Conservation (phyloP, 495 filamentous ascomycete species). For the Trichocladium antarcticum region DNA sequence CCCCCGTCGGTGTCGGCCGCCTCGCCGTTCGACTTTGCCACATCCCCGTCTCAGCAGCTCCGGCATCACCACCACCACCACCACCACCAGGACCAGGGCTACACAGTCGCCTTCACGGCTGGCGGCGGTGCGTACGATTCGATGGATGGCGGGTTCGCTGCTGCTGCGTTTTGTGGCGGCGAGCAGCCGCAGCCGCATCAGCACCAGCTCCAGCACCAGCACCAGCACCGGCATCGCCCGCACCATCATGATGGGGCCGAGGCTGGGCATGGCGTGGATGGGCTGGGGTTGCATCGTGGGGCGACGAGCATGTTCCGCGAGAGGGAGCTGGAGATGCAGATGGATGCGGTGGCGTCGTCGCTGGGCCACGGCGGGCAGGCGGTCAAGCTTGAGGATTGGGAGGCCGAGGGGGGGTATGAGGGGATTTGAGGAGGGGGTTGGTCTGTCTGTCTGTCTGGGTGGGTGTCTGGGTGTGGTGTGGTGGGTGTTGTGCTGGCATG, state of each 20-base stretch:
- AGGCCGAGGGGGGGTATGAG: constrained; percentile 7
- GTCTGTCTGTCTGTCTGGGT: background rate
- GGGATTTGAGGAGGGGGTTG: background rate
- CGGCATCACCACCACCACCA: constrained; percentile 1
- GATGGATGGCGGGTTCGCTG: background rate
- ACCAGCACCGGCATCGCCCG: background rate
- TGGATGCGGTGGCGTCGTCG: background rate
- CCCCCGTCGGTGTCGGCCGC: constrained; percentile 14
- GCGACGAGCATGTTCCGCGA: constrained; percentile 2
- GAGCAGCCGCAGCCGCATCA: constrained; percentile 5
- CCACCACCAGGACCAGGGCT: background rate
- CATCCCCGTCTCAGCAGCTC: background rate
- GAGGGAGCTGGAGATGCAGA: constrained; percentile 4
- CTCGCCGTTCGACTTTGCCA: constrained; percentile 2
- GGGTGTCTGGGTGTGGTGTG: background rate
- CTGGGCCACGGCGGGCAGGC: background rate
- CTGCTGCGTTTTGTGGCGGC: background rate
- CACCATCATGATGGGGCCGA: too few species aligned
- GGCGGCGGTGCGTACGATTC: background rate
- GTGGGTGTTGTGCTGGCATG: background rate
- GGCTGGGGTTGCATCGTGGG: too few species aligned
- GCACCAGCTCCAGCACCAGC: constrained; percentile 7
- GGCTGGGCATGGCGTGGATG: too few species aligned
- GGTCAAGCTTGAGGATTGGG: constrained; percentile 33
- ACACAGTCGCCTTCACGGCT: background rate